A percentile compares a stretch with the other conserved stretches of the same genome.
These are phyloP conservation scores for Pichia sp. DNA, from an alignment of 1,139 yeast species.

Conservation along the genomic window DNA sequence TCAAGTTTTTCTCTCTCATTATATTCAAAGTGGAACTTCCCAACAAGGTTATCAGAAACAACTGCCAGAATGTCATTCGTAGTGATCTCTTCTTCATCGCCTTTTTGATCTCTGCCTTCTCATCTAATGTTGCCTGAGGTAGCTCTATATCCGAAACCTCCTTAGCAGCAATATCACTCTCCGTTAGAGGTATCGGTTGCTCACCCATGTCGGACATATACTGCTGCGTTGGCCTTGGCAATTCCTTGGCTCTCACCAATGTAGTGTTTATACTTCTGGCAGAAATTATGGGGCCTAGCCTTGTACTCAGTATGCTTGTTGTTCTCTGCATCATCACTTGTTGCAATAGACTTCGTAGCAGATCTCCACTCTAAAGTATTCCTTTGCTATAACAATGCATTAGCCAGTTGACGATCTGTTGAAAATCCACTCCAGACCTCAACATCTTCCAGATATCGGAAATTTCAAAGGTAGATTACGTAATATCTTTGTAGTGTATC, in stretches of 20 bases:
- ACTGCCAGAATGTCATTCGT: constrained; percentile 31
- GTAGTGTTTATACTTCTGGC: constrained; percentile 3
- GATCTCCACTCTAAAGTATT: no score
- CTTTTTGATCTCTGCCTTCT: constrained; percentile 23
- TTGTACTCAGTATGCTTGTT: not conserved
- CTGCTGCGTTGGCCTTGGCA: constrained; percentile 19
- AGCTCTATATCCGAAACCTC: constrained; percentile 18
- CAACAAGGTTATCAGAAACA: constrained; percentile 29
- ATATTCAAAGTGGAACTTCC: constrained; percentile 33
- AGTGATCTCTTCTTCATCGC: constrained; percentile 29
- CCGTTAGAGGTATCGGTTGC: constrained; percentile 23
- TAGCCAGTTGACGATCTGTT: no score
- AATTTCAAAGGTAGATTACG: no score
- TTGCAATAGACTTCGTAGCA: no score
- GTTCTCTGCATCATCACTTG: not conserved
- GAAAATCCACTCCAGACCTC: no score
- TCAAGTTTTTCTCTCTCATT: constrained; percentile 30
- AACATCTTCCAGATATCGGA: no score
- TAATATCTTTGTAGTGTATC: not conserved
- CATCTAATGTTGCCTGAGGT: constrained; percentile 21
- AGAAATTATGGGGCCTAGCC: no score
- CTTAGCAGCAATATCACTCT: constrained; percentile 19
- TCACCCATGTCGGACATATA: constrained; percentile 22
- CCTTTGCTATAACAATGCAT: no score
- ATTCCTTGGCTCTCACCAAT: constrained; percentile 5